Conservation (phyloP, 2,329 filamentous ascomycete genomes). For the Pestalotiopsis sp. region DNA sequence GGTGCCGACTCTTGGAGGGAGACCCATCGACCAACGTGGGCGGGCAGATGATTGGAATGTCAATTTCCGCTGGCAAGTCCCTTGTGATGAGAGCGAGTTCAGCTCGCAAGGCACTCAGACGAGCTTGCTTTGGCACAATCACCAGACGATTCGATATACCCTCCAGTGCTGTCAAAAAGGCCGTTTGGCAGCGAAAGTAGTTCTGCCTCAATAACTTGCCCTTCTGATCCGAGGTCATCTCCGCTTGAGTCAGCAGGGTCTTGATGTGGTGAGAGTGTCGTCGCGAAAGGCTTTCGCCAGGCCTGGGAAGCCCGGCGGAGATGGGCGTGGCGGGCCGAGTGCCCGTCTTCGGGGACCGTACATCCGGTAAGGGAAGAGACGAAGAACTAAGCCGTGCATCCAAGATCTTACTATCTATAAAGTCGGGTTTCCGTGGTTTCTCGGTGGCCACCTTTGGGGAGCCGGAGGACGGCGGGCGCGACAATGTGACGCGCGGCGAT, state of each 20-base stretch:
- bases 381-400: slow-evolving; percentile 69
- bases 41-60: slow-evolving; percentile 81
- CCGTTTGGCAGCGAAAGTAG: slow-evolving; percentile 81
- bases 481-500: slow-evolving; percentile 7
- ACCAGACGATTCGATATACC: slow-evolving; percentile 85
- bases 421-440: slow-evolving; percentile 41
- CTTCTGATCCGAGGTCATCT: slow-evolving; percentile 67
- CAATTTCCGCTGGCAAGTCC: slow-evolving; percentile 80
- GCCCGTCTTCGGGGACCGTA: slow-evolving; percentile 51
- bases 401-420: slow-evolving; percentile 53
- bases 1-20: slow-evolving; percentile 75
- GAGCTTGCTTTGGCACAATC: slow-evolving; percentile 77
- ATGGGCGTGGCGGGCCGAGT: slow-evolving; percentile 60
- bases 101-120: slow-evolving; percentile 77
- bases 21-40: slow-evolving; percentile 72
- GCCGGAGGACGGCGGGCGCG: slow-evolving; percentile 6
- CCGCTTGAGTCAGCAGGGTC: slow-evolving; percentile 57
- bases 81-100: slow-evolving; percentile 80
- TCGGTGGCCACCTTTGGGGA: not conserved
- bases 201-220: slow-evolving; percentile 75
- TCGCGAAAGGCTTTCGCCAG: slow-evolving; percentile 51
- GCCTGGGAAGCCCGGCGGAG: slow-evolving; percentile 53
- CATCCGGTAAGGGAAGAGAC: slow-evolving; percentile 66
- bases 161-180: slow-evolving; percentile 78
- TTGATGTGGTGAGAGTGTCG: slow-evolving; percentile 65